A percentile compares a stretch with the other conserved stretches of the same genome.
Conservation (phyloP, 257 asterid species). For the Solanum arcanum region DNA sequence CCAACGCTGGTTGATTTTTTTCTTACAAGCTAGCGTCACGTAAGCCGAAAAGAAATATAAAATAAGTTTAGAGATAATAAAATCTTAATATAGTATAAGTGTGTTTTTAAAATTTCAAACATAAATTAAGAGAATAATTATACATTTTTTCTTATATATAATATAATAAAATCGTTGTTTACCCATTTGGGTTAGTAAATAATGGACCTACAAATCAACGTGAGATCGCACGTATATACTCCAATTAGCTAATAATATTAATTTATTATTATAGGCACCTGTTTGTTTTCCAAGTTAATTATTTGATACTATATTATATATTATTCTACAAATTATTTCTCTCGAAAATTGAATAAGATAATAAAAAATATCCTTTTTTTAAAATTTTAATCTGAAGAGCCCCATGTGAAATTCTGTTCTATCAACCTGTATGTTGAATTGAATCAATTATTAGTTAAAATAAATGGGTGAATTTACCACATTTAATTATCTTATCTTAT, state of each 20-base stretch:
- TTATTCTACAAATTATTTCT: background rate
- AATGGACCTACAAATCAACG: background rate
- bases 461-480: too few species aligned
- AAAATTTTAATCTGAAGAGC: background rate
- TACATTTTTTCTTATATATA: too few species aligned
- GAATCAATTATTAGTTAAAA: too few species aligned
- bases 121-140: rapidly evolving
- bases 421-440: background rate
- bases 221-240: background rate
- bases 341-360: background rate
- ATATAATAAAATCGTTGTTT: background rate
- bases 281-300: background rate
- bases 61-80: too few species aligned
- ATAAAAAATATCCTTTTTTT: background rate
- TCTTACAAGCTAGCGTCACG: too few species aligned
- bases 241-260: background rate
- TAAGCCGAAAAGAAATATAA: too few species aligned
- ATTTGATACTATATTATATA: background rate
- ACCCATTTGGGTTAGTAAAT: background rate
- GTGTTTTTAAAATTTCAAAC: rapidly evolving
- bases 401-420: background rate
- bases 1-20: rapidly evolving
- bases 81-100: too few species aligned
- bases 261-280: background rate
- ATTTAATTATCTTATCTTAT: background rate